Base-by-base conservation (phyloP, 2,329 filamentous ascomycete species). In the Pseudocercospora eumusae region DNA sequence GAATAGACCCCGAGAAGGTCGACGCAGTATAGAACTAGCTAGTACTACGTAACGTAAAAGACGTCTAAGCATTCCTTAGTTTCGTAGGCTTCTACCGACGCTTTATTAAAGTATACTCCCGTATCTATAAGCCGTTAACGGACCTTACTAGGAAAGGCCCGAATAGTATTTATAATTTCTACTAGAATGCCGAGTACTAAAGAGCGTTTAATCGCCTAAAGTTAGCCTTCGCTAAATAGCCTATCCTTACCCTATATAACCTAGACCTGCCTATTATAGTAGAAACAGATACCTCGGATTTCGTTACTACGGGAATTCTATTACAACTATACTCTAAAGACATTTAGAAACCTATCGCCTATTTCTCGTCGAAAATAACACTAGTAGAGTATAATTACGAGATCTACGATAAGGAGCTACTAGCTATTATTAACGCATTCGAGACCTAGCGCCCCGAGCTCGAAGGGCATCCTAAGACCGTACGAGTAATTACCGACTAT, bases 11-110 rank as follows among this genome's bases (percentile, higher is more conserved):
- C 5, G 20, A 25, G 15, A 58, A 50, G 25, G 27, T 58, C 1
- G 4, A 44, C 1, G 45, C 42, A 4, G 27, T 58, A 31, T 21
- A 20, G 2, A 18, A 58, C 5, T 58, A 58, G 56, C 56, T 15
- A 3, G 15, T 49, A 1, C 42, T 23, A 9, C 27, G 25, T 23
- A 58, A 21, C 23, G 5, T 58, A 3, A 49, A 28, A 11, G 23
- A 58, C n/a, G 27, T 58, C 2, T 58, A 58, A 18, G 25, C 21
- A 2, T 58, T 58, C 36, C 45, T 58, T 10, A 15, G 31, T 3
- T 31, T 31, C 9, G 8, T 11, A 9, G 9, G 9, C 8, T 31
- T 31, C 28, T 31, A 31, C 10, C 8, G 8, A 4, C 4, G 13
- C 4, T 44, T 44, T 44, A 44, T 44, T 7, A 7, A 44, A 2